Base-by-base conservation (phyloP, 768 basidiomycete species). In the Macrolepiota albuminosa region DNA sequence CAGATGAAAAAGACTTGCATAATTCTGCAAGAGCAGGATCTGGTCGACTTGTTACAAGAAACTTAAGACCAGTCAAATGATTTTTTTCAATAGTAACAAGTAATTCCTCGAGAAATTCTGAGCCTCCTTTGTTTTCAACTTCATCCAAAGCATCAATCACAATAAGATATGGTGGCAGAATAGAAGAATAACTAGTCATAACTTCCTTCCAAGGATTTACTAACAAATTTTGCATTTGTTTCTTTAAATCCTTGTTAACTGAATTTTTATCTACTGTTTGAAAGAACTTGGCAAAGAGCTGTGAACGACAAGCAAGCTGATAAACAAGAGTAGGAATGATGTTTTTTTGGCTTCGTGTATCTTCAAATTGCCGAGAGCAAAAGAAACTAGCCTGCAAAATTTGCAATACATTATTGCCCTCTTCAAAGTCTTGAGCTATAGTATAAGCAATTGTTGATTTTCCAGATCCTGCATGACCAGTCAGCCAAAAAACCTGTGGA, bases 31-130 rank as follows among this genome's bases (percentile, higher is more conserved):
- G 39, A 4, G 57, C 18, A 61, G 24, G 49, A 33, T 43, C 59
- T 40, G 57, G 40, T 40, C 67, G 64, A 50, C 68, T 69, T 21
- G 67, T 68, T 10, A 67, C 45, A 24, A 46, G 24, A 46, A 46
- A 46, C 7, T 46, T 46, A 4, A 46, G 45, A 3, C 45, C 21
- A 21, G 21, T 21, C 21, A 21, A 21, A 21, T 21, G 21, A 21
- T 21, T 21, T 21, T 21, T 2, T 9, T 48, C 7, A 39, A 60
- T 39, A 26, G 47, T 45, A 14, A 1, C n/a, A 21, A 60, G 59
- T 11, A 59, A 21, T 11, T 59, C 58, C 11, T 46, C 7, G 3
- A 61, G 50, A 46, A 61, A 61, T n/a, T 26, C 50, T 24, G 58
- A 46, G 10, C 69, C 69, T 57, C 51, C 62, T 0, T 59, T 6